Conservation (phyloP, 192 early-diverging fungal genomes). For the Ramicandelaber brevisporus region DNA sequence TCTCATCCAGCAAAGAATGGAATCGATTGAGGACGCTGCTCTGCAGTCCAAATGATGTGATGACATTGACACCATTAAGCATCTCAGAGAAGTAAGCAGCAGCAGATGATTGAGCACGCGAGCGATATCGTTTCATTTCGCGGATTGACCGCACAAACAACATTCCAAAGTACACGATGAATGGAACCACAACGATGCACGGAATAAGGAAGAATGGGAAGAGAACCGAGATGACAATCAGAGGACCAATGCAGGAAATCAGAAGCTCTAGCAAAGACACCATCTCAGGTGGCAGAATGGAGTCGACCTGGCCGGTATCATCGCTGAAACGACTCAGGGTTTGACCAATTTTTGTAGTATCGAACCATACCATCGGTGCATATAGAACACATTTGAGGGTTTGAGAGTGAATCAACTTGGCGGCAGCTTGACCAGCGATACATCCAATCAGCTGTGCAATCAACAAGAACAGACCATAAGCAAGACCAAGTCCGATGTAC, state of each 20-base stretch:
- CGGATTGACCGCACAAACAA: constrained; percentile 56
- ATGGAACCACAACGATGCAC: constrained; percentile 36
- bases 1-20: too few relatives aligned
- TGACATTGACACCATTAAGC: constrained; percentile 54
- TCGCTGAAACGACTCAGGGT: constrained; percentile 50
- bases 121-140: too few relatives aligned
- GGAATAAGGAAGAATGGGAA: constrained; percentile 48
- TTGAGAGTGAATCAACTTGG: too few relatives aligned
- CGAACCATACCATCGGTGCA: constrained; percentile 51
- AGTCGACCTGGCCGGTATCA: constrained; percentile 31
- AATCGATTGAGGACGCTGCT: too few relatives aligned
- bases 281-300: constrained; percentile 28
- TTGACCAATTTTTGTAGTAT: constrained; percentile 40
- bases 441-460: too few relatives aligned
- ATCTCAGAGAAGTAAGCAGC: constrained; percentile 62
- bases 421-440: too few relatives aligned
- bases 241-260: constrained; percentile 9
- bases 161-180: constrained; percentile 46
- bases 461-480: too few relatives aligned
- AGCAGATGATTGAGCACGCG: constrained; percentile 76
- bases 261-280: too few relatives aligned
- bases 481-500: too few relatives aligned
- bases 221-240: constrained; percentile 15
- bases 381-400: constrained; percentile 26
- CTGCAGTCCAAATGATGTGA: constrained; percentile 79